phyloP scores from a whole-genome alignment of 106 monocot species.

The Apostasia shenzhenica region DNA sequence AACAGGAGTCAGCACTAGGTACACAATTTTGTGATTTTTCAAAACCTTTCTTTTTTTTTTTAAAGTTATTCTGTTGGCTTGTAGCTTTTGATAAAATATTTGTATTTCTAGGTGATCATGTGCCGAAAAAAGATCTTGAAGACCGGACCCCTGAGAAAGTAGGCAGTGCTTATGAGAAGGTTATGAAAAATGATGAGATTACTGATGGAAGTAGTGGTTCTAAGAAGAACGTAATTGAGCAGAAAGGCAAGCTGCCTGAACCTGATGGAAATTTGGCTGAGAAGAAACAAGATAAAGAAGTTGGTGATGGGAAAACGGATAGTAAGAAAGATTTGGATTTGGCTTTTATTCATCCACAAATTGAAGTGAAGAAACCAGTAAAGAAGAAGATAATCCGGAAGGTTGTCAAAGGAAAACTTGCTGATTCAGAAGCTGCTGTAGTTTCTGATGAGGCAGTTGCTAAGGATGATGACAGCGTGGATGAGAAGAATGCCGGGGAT shows the following conservation, averaged over 20 bases:
- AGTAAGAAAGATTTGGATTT: conserved; percentile 9
- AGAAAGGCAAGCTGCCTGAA: conserved; percentile 18
- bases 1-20: conserved; percentile 48
- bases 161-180: conserved; percentile 19
- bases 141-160: conserved; percentile 14
- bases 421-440: conserved; percentile 30
- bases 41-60: background rate
- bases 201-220: conserved; percentile 13
- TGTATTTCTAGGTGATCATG: conserved; percentile 22
- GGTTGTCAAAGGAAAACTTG: conserved; percentile 39
- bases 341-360: conserved; percentile 3
- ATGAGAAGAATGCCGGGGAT: conserved; percentile 15
- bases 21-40: background rate
- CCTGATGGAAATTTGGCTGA: conserved; percentile 12
- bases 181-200: conserved; percentile 10
- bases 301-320: conserved; percentile 8
- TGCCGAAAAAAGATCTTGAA: conserved; percentile 12
- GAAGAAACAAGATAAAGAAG: conserved; percentile 16
- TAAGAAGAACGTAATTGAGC: conserved; percentile 20
- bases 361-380: conserved; percentile 16
- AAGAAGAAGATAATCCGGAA: conserved; percentile 58
- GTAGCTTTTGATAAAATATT: background rate
- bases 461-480: conserved; percentile 24
- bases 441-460: conserved; percentile 15
- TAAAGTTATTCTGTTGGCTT: background rate